Evolutionary conservation across 768 basidiomycete genomes (phyloP), one percentile per base, ranked within the genome.

Genomic region (Coprinopsis cinerea): DNA sequence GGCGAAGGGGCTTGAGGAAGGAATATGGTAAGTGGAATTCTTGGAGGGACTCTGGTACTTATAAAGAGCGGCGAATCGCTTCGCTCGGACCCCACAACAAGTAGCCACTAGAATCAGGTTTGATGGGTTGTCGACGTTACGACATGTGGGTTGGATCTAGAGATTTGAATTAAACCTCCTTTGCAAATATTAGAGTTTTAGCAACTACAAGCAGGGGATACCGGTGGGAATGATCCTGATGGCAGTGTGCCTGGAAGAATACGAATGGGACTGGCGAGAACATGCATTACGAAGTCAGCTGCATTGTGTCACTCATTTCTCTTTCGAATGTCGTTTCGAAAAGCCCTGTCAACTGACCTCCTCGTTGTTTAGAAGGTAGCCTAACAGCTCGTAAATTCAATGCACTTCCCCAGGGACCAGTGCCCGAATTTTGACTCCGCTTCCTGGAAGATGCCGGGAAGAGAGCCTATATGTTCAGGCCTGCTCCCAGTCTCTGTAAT

Each of bases 131-230:
- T 51, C 49, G 53, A 54, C 47, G 53, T 71, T 68, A 73, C 68
- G 68, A 65, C 67, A 74, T 62, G 58, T 56, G 41, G 59, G 61
- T 56, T 55, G 54, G 59, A 60, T 58, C 57, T 64, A 60, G 59
- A 57, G 58, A 57, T 56, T 53, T 53, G 57, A 63, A 60, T 58
- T 61, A 64, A 66, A 54, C 51, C 51, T 45, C 41, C 66, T 61
- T 47, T 47, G 44, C 64, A 65, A 65, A 68, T 70, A 64, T 64
- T 67, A 76, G 69, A 73, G 72, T 75, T 75, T 76, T 76, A 72
- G 68, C 65, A 69, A 69, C 65, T 59, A 59, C 61, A 63, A 64
- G 64, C 58, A 46, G 65, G 54, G 59, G 68, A 53, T 46, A 32
- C 51, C 56, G 51, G 60, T 62, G 68, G 70, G 57, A 67, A 71